phyloP scores from a whole-genome alignment of 2,329 filamentous ascomycete genomes.

The Fusarium sp. region DNA sequence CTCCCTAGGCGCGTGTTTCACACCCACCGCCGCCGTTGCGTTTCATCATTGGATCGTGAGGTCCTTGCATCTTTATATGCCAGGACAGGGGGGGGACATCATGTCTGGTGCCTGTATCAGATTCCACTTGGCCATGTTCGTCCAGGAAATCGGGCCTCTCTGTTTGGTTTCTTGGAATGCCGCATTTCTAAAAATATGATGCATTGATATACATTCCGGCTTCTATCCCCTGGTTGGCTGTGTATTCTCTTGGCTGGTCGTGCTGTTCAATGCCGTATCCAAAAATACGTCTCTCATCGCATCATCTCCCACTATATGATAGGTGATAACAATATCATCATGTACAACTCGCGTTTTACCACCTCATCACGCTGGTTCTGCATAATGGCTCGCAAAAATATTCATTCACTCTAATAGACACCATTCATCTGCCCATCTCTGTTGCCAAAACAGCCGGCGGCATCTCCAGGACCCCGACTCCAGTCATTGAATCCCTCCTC shows the following conservation, averaged over 20 bases:
- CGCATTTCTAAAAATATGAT: conserved; percentile 37
- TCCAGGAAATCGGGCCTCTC: conserved; percentile 7
- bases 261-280: conserved; percentile 13
- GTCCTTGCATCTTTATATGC: conserved; percentile 24
- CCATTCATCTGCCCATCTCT: conserved; percentile 34
- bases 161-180: conserved; percentile 16
- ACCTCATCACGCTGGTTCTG: conserved; percentile 8
- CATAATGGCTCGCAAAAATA: conserved; percentile 24
- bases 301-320: conserved; percentile 7
- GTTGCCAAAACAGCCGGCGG: conserved; percentile 34
- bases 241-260: neutral
- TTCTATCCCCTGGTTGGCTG: conserved; percentile 6
- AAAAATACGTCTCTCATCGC: neutral
- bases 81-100: conserved; percentile 11
- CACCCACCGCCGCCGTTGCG: conserved; percentile 38
- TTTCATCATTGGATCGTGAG: conserved; percentile 45
- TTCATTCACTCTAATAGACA: conserved; percentile 45
- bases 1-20: conserved; percentile 44
- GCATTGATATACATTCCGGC: conserved; percentile 15
- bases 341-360: neutral
- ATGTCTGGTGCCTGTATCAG: conserved; percentile 43
- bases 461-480: conserved; percentile 40
- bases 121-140: conserved; percentile 28
- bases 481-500: conserved; percentile 37
- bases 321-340: conserved; percentile 3